Percentiles rank a stretch among this genome's conserved stretches.
Evolutionary conservation across 176 grass and related monocot species (phyloP).

Genomic region (Hyparrhenia diplandra): DNA sequence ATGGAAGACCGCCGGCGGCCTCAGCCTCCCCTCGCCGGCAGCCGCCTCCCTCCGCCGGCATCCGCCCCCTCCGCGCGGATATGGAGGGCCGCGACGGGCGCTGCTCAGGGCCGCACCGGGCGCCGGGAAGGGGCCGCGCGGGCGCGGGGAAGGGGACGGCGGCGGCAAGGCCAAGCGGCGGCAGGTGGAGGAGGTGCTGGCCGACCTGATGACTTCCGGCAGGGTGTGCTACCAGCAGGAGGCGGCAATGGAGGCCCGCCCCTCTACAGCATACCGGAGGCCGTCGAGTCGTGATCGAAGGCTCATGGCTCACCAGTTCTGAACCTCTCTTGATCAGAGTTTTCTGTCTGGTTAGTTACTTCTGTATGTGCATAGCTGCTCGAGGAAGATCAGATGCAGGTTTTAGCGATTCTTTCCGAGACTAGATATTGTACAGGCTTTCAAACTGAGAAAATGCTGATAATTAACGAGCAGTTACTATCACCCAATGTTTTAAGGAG

Average conservation of each 20-base stretch:
- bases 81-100: too few species aligned
- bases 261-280: constrained; percentile 50
- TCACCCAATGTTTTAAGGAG: not conserved
- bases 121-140: too few species aligned
- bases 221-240: constrained; percentile 4
- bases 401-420: constrained; percentile 28
- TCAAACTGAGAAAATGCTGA: not conserved
- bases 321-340: not conserved
- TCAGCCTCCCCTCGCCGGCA: too few species aligned
- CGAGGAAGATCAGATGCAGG: constrained; percentile 9
- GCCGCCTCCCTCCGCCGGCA: too few species aligned
- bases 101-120: too few species aligned
- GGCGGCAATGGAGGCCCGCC: constrained; percentile 43
- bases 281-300: not conserved
- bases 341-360: not conserved
- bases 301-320: not conserved
- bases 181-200: constrained; percentile 34
- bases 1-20: too few species aligned
- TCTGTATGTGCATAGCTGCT: not conserved
- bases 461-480: not conserved
- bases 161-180: constrained; percentile 11
- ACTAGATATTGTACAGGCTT: constrained; percentile 15
- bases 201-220: constrained; percentile 33
- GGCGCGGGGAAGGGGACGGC: too few species aligned
- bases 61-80: too few species aligned